A percentile compares a stretch with the other conserved stretches of the same genome.
These are phyloP conservation scores for Geosmithia flava DNA, from an alignment of 2,329 filamentous ascomycete genomes.

Conservation along the genomic window DNA sequence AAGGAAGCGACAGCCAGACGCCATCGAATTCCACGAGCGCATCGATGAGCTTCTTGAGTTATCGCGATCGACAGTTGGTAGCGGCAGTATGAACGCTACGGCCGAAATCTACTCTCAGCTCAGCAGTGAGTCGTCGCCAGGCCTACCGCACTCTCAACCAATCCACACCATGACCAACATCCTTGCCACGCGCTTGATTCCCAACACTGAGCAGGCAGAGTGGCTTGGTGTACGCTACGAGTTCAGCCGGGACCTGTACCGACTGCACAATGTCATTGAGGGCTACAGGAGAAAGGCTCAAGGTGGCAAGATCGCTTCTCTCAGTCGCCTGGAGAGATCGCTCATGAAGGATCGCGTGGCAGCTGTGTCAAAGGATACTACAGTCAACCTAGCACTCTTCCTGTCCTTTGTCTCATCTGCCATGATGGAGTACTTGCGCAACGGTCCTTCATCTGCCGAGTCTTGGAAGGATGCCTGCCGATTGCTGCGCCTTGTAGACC, in stretches of 20 bases:
- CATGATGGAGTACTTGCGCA: slow-evolving; percentile 29
- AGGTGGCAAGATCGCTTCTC: slow-evolving; percentile 34
- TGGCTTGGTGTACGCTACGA: slow-evolving; percentile 44
- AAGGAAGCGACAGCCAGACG: neutral
- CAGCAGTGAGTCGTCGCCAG: neutral
- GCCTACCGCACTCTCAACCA: slow-evolving; percentile 16
- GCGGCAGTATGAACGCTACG: slow-evolving; percentile 17
- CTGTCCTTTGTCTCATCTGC: slow-evolving; percentile 27
- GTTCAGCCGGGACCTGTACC: slow-evolving; percentile 29
- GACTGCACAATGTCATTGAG: slow-evolving; percentile 27
- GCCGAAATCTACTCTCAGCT: slow-evolving; percentile 16
- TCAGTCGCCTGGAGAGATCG: slow-evolving; percentile 51
- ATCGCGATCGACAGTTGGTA: slow-evolving; percentile 17
- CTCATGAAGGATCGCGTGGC: slow-evolving; percentile 39
- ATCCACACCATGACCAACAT: slow-evolving; percentile 49
- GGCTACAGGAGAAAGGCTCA: slow-evolving; percentile 27
- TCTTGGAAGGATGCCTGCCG: slow-evolving; percentile 4
- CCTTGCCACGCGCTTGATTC: slow-evolving; percentile 33
- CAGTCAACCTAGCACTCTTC: slow-evolving; percentile 39
- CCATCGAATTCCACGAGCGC: neutral
- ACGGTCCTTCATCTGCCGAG: slow-evolving; percentile 2
- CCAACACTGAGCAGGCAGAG: slow-evolving; percentile 17
- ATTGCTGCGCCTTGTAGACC: slow-evolving; percentile 25
- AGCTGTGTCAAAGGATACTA: slow-evolving; percentile 48
- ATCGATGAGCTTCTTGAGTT: slow-evolving; percentile 15